phyloP scores from a whole-genome alignment of 495 filamentous ascomycete species.

The Penicillium silybi region DNA sequence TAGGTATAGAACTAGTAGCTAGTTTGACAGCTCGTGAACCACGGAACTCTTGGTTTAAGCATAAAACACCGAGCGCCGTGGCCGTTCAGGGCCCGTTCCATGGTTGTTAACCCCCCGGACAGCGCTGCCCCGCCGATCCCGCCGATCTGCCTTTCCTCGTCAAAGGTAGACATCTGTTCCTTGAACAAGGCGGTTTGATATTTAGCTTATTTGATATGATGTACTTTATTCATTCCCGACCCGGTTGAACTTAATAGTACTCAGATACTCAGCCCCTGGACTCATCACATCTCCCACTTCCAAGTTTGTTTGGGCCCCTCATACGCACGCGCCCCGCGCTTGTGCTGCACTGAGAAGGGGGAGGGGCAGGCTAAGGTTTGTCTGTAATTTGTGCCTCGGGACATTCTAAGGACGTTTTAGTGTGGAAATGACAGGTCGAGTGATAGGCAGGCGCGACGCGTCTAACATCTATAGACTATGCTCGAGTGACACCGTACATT shows the following conservation, averaged over 20 bases:
- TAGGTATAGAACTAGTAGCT: not conserved
- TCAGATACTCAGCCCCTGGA: not conserved
- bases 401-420: not conserved
- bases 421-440: not conserved
- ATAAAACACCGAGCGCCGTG: conserved; percentile 11
- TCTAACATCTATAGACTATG: not conserved
- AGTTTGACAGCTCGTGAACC: not conserved
- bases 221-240: not conserved
- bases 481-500: not conserved
- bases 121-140: conserved; percentile 2
- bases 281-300: not conserved
- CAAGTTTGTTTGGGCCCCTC: not conserved
- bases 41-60: conserved; percentile 6
- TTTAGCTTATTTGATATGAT: not conserved
- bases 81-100: conserved; percentile 8
- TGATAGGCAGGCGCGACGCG: not conserved
- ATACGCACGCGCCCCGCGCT: not conserved
- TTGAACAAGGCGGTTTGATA: too few species aligned
- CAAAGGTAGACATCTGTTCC: too few species aligned
- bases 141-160: conserved; percentile 5
- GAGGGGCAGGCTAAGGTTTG: not conserved
- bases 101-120: conserved; percentile 12
- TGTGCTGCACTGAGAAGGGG: not conserved
- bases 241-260: not conserved
- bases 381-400: not conserved